Evolutionary conservation across 495 filamentous ascomycete genomes (phyloP).

Genomic region (Neurospora sp.): DNA sequence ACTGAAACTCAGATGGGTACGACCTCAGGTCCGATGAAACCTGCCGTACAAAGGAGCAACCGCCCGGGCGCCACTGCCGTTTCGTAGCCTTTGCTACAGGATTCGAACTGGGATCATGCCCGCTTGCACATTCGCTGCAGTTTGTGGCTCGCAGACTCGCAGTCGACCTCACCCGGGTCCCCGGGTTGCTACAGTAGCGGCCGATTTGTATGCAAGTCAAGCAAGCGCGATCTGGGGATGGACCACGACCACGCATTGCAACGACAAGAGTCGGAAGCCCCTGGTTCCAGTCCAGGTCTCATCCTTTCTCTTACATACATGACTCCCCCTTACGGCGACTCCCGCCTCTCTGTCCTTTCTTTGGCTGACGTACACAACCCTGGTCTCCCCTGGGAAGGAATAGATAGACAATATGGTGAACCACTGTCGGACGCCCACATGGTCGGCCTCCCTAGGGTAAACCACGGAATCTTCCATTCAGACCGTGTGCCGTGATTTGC

Average conservation of each 20-base stretch:
- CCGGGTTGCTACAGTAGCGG: background rate
- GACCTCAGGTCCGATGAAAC: background rate
- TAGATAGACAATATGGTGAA: background rate
- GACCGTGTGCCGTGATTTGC: background rate
- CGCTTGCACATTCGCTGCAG: background rate
- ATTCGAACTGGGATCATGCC: background rate
- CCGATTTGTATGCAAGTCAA: constrained; percentile 1
- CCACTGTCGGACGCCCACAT: background rate
- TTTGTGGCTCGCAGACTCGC: background rate
- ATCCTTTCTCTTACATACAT: background rate
- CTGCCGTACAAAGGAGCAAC: background rate
- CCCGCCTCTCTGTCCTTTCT: background rate
- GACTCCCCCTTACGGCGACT: background rate
- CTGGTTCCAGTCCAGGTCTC: background rate
- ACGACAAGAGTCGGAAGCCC: background rate
- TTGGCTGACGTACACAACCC: background rate
- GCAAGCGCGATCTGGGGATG: background rate
- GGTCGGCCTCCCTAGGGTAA: background rate
- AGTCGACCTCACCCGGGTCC: background rate
- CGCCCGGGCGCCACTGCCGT: background rate
- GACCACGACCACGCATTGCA: background rate
- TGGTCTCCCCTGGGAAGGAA: background rate
- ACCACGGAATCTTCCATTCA: background rate
- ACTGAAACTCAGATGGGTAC: background rate
- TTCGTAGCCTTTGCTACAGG: background rate